Base-by-base conservation (phyloP, 1,139 yeast species). In the Lodderomyces theae region DNA sequence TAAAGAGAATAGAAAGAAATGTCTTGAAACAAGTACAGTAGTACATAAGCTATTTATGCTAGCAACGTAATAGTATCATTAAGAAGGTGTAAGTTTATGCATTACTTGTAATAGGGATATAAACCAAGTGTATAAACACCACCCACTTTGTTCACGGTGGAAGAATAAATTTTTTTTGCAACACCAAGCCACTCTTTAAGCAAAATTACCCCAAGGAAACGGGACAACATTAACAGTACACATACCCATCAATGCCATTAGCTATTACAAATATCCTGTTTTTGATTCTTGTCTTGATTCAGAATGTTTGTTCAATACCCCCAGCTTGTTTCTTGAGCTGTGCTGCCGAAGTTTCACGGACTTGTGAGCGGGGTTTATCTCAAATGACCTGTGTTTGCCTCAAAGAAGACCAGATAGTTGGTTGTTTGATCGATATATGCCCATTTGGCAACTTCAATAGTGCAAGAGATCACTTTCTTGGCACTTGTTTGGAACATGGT, bases 251-350 rank as follows among this genome's bases (percentile, higher is more conserved):
- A 22, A 25, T 25, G 16, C 3, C 29, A 15, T 15, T 15, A 6
- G 12, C n/a, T 4, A 15, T 4, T 7, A 15, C 10, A 4, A 28
- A 13, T 16, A 25, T 5, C n/a, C 8, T 25, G 12, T 16, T 15
- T 15, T 5, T 15, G 3, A 4, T 28, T 28, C 31, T 28, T 9
- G 4, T 28, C 4, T 15, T 28, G 10, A 13, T 10, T 11, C 31
- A 16, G 8, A 15, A 11, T 6, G 31, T 15, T 4, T 6, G 9
- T n/a, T 28, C 31, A 13, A 22, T 79, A 0, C 81, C 81, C 1
- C 82, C 82, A 2, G 80, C 81, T 2, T 76, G 82, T 48, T 65
- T 75, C 44, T 51, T 77, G 18, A 57, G 69, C 25, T 77, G 82
- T 54, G 54, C 72, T 22, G 64, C 63, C 41, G 64, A 60, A 33